phyloP scores from a whole-genome alignment of 2,329 filamentous ascomycete genomes.

The Pseudogymnoascus sp. region DNA sequence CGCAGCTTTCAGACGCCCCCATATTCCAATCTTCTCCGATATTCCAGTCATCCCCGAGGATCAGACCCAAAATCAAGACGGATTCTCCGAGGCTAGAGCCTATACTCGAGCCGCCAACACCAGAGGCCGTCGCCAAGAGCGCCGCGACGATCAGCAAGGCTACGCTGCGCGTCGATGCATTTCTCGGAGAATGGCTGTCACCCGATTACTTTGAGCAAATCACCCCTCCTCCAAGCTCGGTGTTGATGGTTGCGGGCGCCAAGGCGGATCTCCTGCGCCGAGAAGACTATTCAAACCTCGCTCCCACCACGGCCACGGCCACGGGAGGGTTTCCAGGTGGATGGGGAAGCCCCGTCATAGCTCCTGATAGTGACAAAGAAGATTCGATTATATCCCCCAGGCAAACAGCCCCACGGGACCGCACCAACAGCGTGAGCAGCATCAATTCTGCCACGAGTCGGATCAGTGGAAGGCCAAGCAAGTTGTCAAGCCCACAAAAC shows the following conservation, averaged over 20 bases:
- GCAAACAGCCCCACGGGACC: constrained; percentile 18
- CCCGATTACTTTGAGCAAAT: constrained; percentile 92
- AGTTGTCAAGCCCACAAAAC: neutral
- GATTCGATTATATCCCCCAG: constrained; percentile 19
- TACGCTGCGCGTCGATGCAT: constrained; percentile 77
- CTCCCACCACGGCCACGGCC: constrained; percentile 19
- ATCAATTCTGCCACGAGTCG: constrained; percentile 15
- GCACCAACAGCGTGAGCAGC: constrained; percentile 29
- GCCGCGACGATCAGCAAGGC: constrained; percentile 42
- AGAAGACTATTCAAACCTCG: constrained; percentile 53
- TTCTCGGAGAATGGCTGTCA: constrained; percentile 90
- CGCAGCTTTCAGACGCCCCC: constrained; percentile 14
- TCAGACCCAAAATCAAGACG: constrained; percentile 21
- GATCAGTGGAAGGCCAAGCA: neutral
- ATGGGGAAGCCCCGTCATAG: constrained; percentile 28
- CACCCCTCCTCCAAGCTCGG: constrained; percentile 76
- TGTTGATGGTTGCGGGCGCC: constrained; percentile 79
- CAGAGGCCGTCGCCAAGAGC: constrained; percentile 14
- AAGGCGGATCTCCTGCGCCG: constrained; percentile 78
- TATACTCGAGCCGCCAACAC: constrained; percentile 23
- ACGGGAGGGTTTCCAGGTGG: constrained; percentile 32
- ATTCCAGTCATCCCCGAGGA: constrained; percentile 26
- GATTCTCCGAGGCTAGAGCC: constrained; percentile 24
- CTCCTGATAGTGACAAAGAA: constrained; percentile 22
- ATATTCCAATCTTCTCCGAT: constrained; percentile 7